These are phyloP conservation scores for Rhodotorula kratochvilovae DNA, from an alignment of 768 basidiomycete species.

Conservation along the genomic window DNA sequence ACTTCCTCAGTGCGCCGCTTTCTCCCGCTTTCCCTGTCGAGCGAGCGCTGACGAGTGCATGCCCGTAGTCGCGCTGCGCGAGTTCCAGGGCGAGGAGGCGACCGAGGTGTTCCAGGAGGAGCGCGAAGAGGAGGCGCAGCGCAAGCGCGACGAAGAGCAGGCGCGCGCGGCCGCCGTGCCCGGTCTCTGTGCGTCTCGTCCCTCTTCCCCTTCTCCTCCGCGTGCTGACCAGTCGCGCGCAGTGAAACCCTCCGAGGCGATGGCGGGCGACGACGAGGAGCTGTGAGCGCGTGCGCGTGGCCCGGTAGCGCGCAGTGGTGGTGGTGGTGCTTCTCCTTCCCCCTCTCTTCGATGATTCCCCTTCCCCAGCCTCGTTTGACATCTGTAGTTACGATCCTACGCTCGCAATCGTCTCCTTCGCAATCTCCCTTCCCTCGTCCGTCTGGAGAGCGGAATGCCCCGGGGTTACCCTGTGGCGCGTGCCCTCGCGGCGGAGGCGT, in stretches of 20 bases:
- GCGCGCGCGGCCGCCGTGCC: slow-evolving; percentile 88
- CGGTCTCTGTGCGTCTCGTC: slow-evolving; percentile 61
- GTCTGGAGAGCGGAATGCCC: too few relatives aligned
- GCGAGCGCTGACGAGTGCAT: neutral
- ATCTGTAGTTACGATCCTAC: neutral
- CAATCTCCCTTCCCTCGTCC: neutral
- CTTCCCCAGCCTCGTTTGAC: neutral
- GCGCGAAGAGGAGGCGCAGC: slow-evolving; percentile 77
- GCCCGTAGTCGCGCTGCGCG: slow-evolving; percentile 70
- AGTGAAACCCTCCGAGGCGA: slow-evolving; percentile 35
- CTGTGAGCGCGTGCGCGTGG: slow-evolving; percentile 1
- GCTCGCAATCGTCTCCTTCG: neutral
- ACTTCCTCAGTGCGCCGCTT: slow-evolving; percentile 65
- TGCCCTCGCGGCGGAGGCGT: too few relatives aligned
- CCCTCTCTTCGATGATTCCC: slow-evolving; percentile 29
- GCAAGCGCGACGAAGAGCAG: slow-evolving; percentile 74
- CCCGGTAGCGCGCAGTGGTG: neutral
- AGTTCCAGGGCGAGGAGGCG: slow-evolving; percentile 71
- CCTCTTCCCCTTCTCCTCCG: neutral
- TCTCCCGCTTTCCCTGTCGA: neutral
- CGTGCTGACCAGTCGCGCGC: neutral
- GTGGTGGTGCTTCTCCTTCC: neutral
- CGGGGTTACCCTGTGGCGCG: too few relatives aligned
- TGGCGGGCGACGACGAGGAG: slow-evolving; percentile 37
- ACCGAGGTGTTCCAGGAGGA: slow-evolving; percentile 89